These are phyloP conservation scores for Tubosaeta sp. DNA, from an alignment of 768 basidiomycete genomes.

Conservation along the genomic window DNA sequence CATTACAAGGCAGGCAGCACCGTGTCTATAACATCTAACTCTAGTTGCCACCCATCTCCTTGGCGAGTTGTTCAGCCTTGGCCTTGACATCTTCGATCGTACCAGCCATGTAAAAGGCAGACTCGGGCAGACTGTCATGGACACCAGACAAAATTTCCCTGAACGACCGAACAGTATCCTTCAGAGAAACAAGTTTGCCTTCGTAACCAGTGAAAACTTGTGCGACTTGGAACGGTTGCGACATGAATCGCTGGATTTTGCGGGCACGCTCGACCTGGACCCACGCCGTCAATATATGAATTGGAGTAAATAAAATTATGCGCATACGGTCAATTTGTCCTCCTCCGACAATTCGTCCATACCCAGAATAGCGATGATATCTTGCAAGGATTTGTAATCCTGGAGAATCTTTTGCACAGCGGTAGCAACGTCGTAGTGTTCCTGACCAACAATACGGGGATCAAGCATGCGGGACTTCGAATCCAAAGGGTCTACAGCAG, in stretches of 20 bases:
- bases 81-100: constrained; percentile 96
- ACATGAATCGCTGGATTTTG: constrained; percentile 99
- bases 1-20: constrained; percentile 4
- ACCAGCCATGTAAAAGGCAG: constrained; percentile 97
- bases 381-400: constrained; percentile 95
- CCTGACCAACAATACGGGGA: constrained; percentile 93
- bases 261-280: constrained; percentile 90
- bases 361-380: constrained; percentile 99
- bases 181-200: constrained; percentile 93
- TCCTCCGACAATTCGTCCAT: constrained; percentile 99
- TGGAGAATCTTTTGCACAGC: constrained; percentile 97
- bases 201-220: constrained; percentile 99
- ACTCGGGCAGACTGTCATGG: constrained; percentile 90
- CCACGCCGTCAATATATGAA: constrained; percentile 1
- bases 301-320: not conserved
- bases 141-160: constrained; percentile 91
- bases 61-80: constrained; percentile 96
- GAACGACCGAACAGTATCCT: constrained; percentile 96
- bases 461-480: constrained; percentile 99
- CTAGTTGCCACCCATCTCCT: constrained; percentile 71
- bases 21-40: constrained; percentile 16
- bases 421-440: constrained; percentile 96
- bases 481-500: constrained; percentile 98
- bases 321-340: constrained; percentile 80
- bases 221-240: constrained; percentile 99